A percentile compares a stretch with the other conserved stretches of the same genome.
Conservation (phyloP, 306 rosid species). For the Alnus rubra region DNA sequence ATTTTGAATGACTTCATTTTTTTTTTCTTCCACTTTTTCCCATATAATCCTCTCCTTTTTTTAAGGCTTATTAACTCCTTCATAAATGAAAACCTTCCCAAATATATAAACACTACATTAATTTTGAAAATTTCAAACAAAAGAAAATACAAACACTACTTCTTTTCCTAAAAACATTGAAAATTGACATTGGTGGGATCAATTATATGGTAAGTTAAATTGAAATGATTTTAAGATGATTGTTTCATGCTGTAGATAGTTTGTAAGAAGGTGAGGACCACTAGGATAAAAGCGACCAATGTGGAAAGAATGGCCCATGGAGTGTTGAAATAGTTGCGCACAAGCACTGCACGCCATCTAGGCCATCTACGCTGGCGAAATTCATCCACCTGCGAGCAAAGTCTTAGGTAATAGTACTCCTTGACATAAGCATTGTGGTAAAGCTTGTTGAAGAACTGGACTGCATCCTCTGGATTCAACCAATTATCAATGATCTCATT, state of each 20-base stretch:
- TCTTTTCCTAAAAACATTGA: not conserved
- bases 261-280: constrained; percentile 30
- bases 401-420: not conserved
- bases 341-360: not conserved
- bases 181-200: not conserved
- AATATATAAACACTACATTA: not conserved
- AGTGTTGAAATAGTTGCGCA: constrained; percentile 20
- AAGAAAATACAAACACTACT: no score
- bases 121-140: not conserved
- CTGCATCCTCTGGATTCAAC: constrained; percentile 18
- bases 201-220: not conserved
- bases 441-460: constrained; percentile 8
- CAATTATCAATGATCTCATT: not conserved
- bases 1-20: no score
- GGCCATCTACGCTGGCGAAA: not conserved
- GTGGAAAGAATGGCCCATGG: constrained; percentile 29
- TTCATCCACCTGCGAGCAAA: accelerated
- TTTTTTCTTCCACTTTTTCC: no score
- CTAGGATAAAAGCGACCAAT: not conserved
- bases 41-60: no score
- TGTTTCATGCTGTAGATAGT: constrained; percentile 6
- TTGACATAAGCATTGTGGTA: constrained; percentile 19
- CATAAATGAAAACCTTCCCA: no score
- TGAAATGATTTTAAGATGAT: no score
- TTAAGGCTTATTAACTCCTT: no score